Conservation (phyloP, 202 grass and related monocot genomes). For the Carex arenaria region DNA sequence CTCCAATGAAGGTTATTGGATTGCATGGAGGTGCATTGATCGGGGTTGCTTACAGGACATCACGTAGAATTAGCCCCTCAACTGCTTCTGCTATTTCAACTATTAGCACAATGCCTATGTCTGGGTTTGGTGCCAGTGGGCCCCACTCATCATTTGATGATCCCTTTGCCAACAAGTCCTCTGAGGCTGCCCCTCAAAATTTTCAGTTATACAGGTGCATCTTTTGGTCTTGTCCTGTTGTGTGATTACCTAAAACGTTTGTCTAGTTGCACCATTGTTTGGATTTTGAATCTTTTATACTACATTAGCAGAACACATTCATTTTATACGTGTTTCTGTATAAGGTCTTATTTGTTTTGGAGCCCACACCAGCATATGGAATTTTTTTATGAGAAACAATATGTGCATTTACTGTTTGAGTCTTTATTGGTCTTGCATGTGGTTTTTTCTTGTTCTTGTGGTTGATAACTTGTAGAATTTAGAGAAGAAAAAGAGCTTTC, state of each 20-base stretch:
- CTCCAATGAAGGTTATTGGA: conserved; percentile 66
- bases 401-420: neutral
- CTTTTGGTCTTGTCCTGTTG: neutral
- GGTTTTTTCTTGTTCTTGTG: neutral
- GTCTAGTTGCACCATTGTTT: neutral
- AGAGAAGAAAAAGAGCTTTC: neutral
- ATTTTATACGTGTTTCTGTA: neutral
- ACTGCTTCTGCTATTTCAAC: conserved; percentile 89
- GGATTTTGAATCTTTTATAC: neutral
- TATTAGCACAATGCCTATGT: conserved; percentile 89
- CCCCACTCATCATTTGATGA: conserved; percentile 84
- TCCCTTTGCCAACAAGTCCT: conserved; percentile 61
- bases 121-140: conserved; percentile 76
- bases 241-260: neutral
- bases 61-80: conserved; percentile 80
- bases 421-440: neutral
- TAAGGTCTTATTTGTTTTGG: neutral
- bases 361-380: neutral
- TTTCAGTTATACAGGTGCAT: conserved; percentile 92
- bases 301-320: neutral
- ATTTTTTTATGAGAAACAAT: neutral
- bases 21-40: conserved; percentile 98
- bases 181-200: conserved; percentile 80
- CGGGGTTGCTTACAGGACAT: conserved; percentile 92
- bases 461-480: neutral